Conservation (phyloP, 768 basidiomycete species). For the Phanerodontia chrysosporium region DNA sequence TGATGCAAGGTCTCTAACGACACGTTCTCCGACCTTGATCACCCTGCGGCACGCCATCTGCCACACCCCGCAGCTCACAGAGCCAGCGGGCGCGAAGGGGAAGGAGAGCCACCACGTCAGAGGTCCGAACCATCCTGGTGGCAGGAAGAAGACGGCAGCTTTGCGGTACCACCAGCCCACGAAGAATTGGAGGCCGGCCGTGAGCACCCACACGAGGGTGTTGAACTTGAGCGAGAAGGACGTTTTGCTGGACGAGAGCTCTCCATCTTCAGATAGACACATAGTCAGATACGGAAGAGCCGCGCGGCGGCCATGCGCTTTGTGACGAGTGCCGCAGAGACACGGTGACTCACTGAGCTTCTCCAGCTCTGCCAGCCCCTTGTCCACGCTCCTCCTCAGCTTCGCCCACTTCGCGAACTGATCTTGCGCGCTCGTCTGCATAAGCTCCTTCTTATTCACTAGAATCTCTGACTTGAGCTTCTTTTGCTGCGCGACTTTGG, state of each 20-base stretch:
- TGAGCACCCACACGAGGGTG: slow-evolving; percentile 70
- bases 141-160: slow-evolving; percentile 90
- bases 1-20: slow-evolving; percentile 56
- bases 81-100: slow-evolving; percentile 86
- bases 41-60: slow-evolving; percentile 90
- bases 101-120: slow-evolving; percentile 84
- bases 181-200: slow-evolving; percentile 81
- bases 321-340: background rate
- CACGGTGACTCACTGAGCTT: slow-evolving; percentile 70
- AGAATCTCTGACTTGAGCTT: slow-evolving; percentile 79
- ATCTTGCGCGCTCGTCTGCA: slow-evolving; percentile 91
- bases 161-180: slow-evolving; percentile 91
- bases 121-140: slow-evolving; percentile 86
- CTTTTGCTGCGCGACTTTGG: slow-evolving; percentile 53
- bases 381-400: slow-evolving; percentile 85
- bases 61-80: slow-evolving; percentile 92
- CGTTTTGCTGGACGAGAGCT: slow-evolving; percentile 75
- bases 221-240: slow-evolving; percentile 76
- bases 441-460: slow-evolving; percentile 75
- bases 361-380: slow-evolving; percentile 86
- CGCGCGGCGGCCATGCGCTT: background rate
- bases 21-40: slow-evolving; percentile 69
- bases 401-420: slow-evolving; percentile 99
- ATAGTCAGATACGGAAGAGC: background rate
- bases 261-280: slow-evolving; percentile 48